These are phyloP conservation scores for Citrus inodora DNA, from an alignment of 345 rosid genomes.

Conservation along the genomic window DNA sequence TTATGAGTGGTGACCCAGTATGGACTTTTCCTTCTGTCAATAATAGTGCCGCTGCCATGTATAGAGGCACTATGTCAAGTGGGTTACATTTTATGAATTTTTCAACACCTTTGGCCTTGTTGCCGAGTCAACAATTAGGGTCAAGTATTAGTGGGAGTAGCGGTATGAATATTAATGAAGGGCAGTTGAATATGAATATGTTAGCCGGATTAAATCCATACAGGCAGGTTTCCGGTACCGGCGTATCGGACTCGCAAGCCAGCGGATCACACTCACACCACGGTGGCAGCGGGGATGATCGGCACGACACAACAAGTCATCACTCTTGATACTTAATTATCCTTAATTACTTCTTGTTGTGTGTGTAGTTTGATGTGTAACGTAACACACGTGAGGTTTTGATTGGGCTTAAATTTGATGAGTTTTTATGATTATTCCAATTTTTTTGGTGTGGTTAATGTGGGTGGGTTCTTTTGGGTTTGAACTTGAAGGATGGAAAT, in stretches of 20 bases:
- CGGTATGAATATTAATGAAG: constrained; percentile 39
- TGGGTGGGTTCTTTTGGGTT: constrained; percentile 35
- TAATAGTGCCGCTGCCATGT: constrained; percentile 52
- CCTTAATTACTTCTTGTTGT: not conserved
- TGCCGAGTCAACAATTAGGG: constrained; percentile 75
- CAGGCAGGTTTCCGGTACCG: constrained; percentile 39
- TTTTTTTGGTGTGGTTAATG: constrained; percentile 52
- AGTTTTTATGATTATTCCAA: constrained; percentile 38
- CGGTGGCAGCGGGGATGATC: constrained; percentile 49
- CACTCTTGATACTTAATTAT: constrained; percentile 18
- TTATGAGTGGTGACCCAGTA: constrained; percentile 69
- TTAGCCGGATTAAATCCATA: constrained; percentile 69
- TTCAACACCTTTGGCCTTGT: constrained; percentile 74
- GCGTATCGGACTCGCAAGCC: constrained; percentile 62
- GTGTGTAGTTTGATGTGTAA: constrained; percentile 56
- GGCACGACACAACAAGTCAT: constrained; percentile 54
- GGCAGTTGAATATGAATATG: constrained; percentile 69
- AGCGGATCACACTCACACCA: constrained; percentile 72
- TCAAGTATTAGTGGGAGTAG: constrained; percentile 31
- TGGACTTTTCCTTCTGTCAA: constrained; percentile 86
- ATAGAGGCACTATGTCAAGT: constrained; percentile 71
- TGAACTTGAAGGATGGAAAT: constrained; percentile 11
- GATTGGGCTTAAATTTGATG: constrained; percentile 44
- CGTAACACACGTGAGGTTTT: constrained; percentile 75
- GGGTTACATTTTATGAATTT: constrained; percentile 97